Conservation (phyloP, 345 rosid species). For the Orychophragmus violaceus region DNA sequence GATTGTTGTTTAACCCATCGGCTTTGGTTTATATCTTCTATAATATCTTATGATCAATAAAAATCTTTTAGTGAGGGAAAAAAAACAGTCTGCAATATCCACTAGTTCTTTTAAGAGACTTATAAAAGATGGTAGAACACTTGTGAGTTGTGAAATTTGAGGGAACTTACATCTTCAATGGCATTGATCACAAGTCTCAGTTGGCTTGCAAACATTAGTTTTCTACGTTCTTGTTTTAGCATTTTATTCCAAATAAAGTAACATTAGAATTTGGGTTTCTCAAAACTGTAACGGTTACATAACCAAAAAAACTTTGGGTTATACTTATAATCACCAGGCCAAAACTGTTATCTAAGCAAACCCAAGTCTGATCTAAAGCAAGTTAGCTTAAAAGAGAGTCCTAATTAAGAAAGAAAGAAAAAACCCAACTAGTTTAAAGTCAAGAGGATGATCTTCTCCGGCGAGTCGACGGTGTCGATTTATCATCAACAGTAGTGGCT, state of each 20-base stretch:
- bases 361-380: constrained; percentile 7
- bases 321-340: neutral
- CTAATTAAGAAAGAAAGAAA: neutral
- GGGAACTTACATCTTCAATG: neutral
- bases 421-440: neutral
- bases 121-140: neutral
- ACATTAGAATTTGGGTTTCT: constrained; percentile 10
- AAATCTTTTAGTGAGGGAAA: too few relatives aligned
- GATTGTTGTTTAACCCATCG: too few relatives aligned
- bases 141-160: neutral
- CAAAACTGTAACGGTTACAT: constrained; percentile 16
- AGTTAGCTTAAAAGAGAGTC: constrained; percentile 12
- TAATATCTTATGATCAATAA: too few relatives aligned
- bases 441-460: constrained; percentile 35
- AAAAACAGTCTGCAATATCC: neutral
- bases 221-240: neutral
- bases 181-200: too few relatives aligned
- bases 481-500: constrained; percentile 59
- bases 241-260: neutral
- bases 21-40: too few relatives aligned
- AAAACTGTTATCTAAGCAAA: neutral
- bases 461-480: constrained; percentile 73
- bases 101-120: neutral
- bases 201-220: neutral
- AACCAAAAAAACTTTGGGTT: constrained; percentile 1